Base-by-base conservation (phyloP, 2,329 filamentous ascomycete genomes). In the Alternaria incomplexa region DNA sequence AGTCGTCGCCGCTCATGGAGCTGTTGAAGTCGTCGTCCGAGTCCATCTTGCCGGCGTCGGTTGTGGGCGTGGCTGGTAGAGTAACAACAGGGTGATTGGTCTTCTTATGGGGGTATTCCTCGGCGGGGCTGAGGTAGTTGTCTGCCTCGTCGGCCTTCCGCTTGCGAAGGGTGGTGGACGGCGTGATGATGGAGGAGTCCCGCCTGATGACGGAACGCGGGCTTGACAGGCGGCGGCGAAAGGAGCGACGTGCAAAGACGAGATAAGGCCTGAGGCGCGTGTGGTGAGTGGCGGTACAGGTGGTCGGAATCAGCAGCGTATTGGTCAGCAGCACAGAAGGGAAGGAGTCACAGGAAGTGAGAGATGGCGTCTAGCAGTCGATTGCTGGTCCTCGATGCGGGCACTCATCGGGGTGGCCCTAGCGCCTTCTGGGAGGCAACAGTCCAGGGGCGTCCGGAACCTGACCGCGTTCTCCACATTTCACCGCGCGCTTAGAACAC, bases 21-120 rank as follows among this genome's bases (percentile, higher is more conserved):
- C 92, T 96, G 87, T 96, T 91, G 80, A 94, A 94, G 64, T 97
- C 95, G 76, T 97, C 93, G 73, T 98, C 95, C 9, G 94, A 97
- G 83, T 97, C 93, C 94, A 97, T 97, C 67, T 84, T 87, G 79
- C 77, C 82, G 36, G 74, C 69, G 65, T 69, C 73, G 51, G 77
- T 77, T 43, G 71, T 69, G 56, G 77, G 78, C 26, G 76, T 80
- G 51, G 72, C 75, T 56, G 74, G 77, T 12, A 77, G 74, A 51
- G 66, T 63, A 56, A 64, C 55, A 52, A 62, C 43, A 22, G 61
- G 43, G 25, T 65, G 53, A 50, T 73, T 64, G 28, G 70, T 60
- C 58, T 73, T 71, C 66, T 78, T 80, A 63, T 75, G 77, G 30
- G 66, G 68, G 32, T 77, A 76, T 58, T 70, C 69, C 57, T 76